A percentile compares a stretch with the other conserved stretches of the same genome.
Conservation (phyloP, 306 rosid genomes). For the Phaseolus lunatus region DNA sequence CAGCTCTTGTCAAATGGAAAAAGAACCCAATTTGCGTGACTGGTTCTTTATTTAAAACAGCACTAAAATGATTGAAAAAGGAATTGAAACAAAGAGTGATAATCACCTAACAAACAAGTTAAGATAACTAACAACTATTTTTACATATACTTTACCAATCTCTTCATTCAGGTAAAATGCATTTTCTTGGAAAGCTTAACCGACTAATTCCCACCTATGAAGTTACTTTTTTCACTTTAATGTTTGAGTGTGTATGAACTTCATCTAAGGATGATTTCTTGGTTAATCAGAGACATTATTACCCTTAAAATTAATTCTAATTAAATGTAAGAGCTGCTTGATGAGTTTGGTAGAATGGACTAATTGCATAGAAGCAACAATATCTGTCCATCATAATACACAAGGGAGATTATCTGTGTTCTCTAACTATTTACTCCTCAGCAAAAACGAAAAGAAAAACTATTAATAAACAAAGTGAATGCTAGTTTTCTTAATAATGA, state of each 20-base stretch:
- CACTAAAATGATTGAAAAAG: background rate
- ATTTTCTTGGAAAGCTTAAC: background rate
- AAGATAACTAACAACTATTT: background rate
- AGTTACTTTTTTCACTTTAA: background rate
- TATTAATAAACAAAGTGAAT: background rate
- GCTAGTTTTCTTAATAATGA: background rate
- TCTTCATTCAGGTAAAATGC: constrained; percentile 28
- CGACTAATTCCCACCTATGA: background rate
- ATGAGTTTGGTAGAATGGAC: too few relatives aligned
- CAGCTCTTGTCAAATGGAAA: constrained; percentile 32
- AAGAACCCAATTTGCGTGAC: constrained; percentile 1
- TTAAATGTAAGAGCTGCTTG: background rate
- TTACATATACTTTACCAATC: background rate
- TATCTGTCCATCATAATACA: background rate
- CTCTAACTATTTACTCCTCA: too few relatives aligned
- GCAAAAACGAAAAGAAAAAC: background rate
- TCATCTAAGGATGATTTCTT: background rate
- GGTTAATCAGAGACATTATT: background rate
- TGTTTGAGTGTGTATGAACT: background rate
- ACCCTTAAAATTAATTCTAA: background rate
- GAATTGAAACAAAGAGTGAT: background rate
- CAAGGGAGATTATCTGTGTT: background rate
- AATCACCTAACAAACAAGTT: background rate
- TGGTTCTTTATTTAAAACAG: constrained; percentile 25
- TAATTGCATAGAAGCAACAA: background rate